Percentiles rank a stretch among this genome's conserved stretches.
Conservation (phyloP, 208 protist genomes). For the Wallacemonas sp. region DNA sequence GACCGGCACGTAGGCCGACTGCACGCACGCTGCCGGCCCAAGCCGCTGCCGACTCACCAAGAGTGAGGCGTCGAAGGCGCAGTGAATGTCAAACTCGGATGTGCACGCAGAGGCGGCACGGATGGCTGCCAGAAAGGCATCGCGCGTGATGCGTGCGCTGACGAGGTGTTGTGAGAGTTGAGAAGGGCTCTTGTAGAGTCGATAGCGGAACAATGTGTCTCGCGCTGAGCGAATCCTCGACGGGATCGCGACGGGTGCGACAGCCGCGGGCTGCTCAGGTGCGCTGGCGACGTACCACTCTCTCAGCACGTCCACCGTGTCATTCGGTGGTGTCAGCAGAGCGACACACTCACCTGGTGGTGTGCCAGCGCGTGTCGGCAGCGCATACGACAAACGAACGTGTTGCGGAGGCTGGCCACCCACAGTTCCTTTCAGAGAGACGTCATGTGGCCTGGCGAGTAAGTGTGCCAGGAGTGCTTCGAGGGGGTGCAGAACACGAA, state of each 20-base stretch:
- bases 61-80: conserved; percentile 26
- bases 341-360: not conserved
- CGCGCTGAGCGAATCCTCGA: not conserved
- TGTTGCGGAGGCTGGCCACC: not conserved
- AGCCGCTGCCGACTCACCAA: conserved; percentile 19
- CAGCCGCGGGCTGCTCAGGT: not conserved
- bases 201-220: conserved; percentile 21
- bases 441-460: conserved; percentile 8
- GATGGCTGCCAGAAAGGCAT: conserved; percentile 39
- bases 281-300: not conserved
- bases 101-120: conserved; percentile 11
- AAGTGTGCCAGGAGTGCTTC: conserved; percentile 41
- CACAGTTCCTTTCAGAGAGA: not conserved
- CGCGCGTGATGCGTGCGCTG: conserved; percentile 42
- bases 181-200: conserved; percentile 27
- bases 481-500: conserved; percentile 30
- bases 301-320: conserved; percentile 1
- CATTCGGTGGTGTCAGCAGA: conserved; percentile 5
- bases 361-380: not conserved
- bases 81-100: conserved; percentile 34
- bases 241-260: not conserved
- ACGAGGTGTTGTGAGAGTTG: conserved; percentile 43
- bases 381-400: not conserved
- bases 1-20: conserved; percentile 49
- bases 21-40: conserved; percentile 18